Evolutionary conservation across 2,329 filamentous ascomycete species (phyloP), one percentile per base, ranked within the genome.

Genomic region (Clarireedia paspali): DNA sequence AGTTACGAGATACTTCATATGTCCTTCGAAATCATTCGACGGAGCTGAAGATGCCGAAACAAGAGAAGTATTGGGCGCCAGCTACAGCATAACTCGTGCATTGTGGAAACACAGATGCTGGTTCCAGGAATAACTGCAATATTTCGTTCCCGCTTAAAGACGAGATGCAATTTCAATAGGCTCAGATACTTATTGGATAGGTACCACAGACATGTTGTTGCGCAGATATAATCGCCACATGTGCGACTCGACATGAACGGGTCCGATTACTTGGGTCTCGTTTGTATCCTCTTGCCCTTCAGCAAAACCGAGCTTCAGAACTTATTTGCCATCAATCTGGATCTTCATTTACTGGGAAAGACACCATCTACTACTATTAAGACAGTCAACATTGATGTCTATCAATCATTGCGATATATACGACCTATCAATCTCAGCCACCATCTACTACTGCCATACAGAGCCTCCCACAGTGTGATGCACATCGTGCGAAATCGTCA

Each of bases 181-280:
- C 34, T 40, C 34, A 50, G 20, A 6, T 27, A 17, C 30, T 45
- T 39, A 24, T 26, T 50, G 23, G 42, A 53, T 23, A 27, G 15
- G 53, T 45, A 55, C 46, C 39, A 50, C 27, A n/a, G 36, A 44
- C 39, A 26, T 44, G 12, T 38, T 50, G 53, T 45, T 40, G 53
- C 38, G 50, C 24, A 44, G 26, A 47, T 38, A 55, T 45, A 55
- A n/a, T 55, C 39, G 27, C 45, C 53, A 55, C 46, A 50, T 50
- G 47, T 55, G 30, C 36, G 39, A 50, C 53, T 42, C 20, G 53
- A 50, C 47, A 50, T 50, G 39, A 27, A 50, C 47, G 12, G 53
- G 27, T 45, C 53, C 47, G 50, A 55, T 26, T 50, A 48, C 53
- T 45, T 45, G 53, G 53, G 53, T 55, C 53, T 44, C 27, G 26